Evolutionary conservation across 78 protist species (phyloP).

Genomic region (Dictyostelium purpureum): DNA sequence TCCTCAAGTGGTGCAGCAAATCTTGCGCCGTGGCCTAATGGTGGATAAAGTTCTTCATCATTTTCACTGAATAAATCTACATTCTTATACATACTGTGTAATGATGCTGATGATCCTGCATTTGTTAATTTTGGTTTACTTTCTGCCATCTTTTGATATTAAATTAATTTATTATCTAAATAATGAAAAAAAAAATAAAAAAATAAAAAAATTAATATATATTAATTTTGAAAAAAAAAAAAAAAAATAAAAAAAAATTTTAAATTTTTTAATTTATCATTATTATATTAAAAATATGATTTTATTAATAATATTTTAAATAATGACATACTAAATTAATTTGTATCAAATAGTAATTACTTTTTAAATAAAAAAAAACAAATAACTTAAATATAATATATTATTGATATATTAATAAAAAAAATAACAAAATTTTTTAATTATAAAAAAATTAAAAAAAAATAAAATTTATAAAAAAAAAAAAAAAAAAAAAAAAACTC

Average conservation of each 20-base stretch:
- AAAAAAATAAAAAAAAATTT: neutral
- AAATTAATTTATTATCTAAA: neutral
- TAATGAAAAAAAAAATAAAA: neutral
- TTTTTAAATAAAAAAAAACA: neutral
- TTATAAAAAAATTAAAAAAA: too few relatives aligned
- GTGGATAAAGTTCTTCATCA: constrained; percentile 71
- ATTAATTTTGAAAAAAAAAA: neutral
- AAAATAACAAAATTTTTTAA: too few relatives aligned
- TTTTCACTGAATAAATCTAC: constrained; percentile 39
- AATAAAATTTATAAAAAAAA: too few relatives aligned
- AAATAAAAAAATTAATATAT: too few relatives aligned
- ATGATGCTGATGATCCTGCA: neutral
- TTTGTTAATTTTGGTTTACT: neutral
- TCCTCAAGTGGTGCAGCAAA: constrained; percentile 52
- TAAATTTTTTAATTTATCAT: neutral
- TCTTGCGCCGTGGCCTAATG: constrained; percentile 57
- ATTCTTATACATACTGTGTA: neutral
- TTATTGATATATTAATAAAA: neutral
- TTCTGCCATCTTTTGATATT: neutral
- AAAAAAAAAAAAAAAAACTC: too few relatives aligned
- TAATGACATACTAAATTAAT: too few relatives aligned
- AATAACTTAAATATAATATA: neutral
- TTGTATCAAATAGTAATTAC: too few relatives aligned
- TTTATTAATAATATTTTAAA: too few relatives aligned
- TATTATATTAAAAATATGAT: neutral